A percentile compares a stretch with the other conserved stretches of the same genome.
These are phyloP conservation scores for Dothideomycetidae sp. DNA, from an alignment of 2,329 filamentous ascomycete species.

Conservation along the genomic window DNA sequence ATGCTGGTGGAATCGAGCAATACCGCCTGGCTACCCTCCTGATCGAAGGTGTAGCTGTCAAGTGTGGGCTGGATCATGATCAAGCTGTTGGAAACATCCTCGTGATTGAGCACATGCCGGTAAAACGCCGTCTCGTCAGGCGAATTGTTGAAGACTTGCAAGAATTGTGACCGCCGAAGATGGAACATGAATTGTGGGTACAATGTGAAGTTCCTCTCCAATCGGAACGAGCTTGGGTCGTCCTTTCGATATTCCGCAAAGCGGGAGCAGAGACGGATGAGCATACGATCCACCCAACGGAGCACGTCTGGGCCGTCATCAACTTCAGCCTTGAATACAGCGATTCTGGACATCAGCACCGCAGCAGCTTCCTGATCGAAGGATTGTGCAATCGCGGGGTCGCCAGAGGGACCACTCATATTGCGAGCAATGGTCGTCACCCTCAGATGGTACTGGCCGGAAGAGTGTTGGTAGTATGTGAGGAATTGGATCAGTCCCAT, in stretches of 20 bases:
- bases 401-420: constrained; percentile 82
- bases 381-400: constrained; percentile 87
- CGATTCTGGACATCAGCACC: constrained; percentile 97
- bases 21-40: constrained; percentile 86
- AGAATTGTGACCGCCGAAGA: constrained; percentile 85
- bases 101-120: constrained; percentile 88
- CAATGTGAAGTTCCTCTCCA: constrained; percentile 97
- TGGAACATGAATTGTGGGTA: constrained; percentile 99
- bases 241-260: constrained; percentile 98
- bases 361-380: constrained; percentile 97
- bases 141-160: constrained; percentile 99
- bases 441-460: constrained; percentile 86
- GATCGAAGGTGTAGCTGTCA: constrained; percentile 93
- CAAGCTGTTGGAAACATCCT: constrained; percentile 90
- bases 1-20: constrained; percentile 92
- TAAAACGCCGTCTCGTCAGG: constrained; percentile 99
- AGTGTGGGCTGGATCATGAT: constrained; percentile 98
- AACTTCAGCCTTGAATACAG: constrained; percentile 96
- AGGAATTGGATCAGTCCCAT: constrained; percentile 97
- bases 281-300: constrained; percentile 96
- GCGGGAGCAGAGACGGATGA: constrained; percentile 87
- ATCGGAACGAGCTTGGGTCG: constrained; percentile 86
- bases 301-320: constrained; percentile 97
- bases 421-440: constrained; percentile 89
- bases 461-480: constrained; percentile 96